Percentiles rank a stretch among this genome's conserved stretches.
Evolutionary conservation across 2,329 filamentous ascomycete genomes (phyloP).

Genomic region (Domatiomyces catenatus): DNA sequence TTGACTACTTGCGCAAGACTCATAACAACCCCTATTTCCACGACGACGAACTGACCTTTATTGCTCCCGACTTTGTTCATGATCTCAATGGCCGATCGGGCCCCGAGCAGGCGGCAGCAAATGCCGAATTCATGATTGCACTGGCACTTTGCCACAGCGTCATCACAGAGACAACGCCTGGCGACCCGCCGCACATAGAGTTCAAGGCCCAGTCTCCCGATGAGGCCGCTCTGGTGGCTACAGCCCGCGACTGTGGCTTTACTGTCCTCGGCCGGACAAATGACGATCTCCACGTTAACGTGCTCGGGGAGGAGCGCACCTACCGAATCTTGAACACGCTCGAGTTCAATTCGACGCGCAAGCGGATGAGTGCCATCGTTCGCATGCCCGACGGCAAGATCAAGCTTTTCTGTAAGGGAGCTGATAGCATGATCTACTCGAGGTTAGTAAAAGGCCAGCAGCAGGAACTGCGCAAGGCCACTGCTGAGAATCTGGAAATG

Average conservation of each 20-base stretch:
- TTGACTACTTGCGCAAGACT: slow-evolving; percentile 56
- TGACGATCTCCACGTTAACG: slow-evolving; percentile 71
- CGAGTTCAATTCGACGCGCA: slow-evolving; percentile 92
- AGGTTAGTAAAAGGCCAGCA: slow-evolving; percentile 76
- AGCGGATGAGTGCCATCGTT: slow-evolving; percentile 95
- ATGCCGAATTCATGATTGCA: slow-evolving; percentile 83
- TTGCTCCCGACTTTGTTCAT: slow-evolving; percentile 75
- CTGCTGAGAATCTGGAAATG: slow-evolving; percentile 89
- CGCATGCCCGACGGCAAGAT: slow-evolving; percentile 85
- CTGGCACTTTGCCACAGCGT: slow-evolving; percentile 94
- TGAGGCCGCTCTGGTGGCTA: slow-evolving; percentile 84
- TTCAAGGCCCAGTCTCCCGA: slow-evolving; percentile 98
- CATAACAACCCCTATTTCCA: slow-evolving; percentile 83
- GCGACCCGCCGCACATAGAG: slow-evolving; percentile 77
- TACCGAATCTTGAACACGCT: slow-evolving; percentile 87
- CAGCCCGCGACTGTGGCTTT: slow-evolving; percentile 88
- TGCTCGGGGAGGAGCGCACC: slow-evolving; percentile 69
- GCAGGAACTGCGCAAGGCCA: slow-evolving; percentile 62
- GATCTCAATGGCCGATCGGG: slow-evolving; percentile 69
- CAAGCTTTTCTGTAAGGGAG: slow-evolving; percentile 88
- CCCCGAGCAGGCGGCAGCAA: slow-evolving; percentile 58
- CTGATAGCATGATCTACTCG: slow-evolving; percentile 93
- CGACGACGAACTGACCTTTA: slow-evolving; percentile 79
- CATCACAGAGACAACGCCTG: slow-evolving; percentile 74
- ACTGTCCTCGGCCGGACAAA: slow-evolving; percentile 69